phyloP scores from a whole-genome alignment of 208 protist genomes.

The Acanthamoeba healyi region DNA sequence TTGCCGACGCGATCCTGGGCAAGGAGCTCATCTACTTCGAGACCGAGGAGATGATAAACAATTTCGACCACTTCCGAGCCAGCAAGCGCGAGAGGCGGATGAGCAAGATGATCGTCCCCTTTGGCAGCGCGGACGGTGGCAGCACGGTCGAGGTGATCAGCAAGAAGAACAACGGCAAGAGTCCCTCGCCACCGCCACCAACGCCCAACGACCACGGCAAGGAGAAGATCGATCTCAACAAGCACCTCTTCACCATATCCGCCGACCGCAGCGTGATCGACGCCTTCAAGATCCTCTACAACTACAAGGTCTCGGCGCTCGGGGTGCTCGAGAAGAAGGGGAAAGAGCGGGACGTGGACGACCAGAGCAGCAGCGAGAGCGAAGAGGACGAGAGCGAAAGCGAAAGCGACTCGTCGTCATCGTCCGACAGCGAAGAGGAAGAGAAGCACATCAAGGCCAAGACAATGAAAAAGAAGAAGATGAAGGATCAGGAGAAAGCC shows the following conservation, averaged over 20 bases:
- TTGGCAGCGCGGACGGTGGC: neutral
- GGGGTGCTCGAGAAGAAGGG: constrained; percentile 68
- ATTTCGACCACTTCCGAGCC: constrained; percentile 58
- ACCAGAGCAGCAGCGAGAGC: neutral
- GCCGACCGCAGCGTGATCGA: constrained; percentile 63
- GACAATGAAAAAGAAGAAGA: neutral
- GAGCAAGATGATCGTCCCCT: constrained; percentile 51
- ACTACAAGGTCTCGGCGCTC: constrained; percentile 64
- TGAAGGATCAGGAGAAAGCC: constrained; percentile 30
- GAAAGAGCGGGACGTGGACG: constrained; percentile 39
- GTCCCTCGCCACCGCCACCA: neutral
- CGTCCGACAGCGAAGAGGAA: neutral
- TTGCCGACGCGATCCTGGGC: constrained; percentile 52
- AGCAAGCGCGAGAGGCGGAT: constrained; percentile 5
- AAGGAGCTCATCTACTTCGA: constrained; percentile 72
- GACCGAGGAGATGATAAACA: constrained; percentile 69
- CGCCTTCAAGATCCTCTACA: constrained; percentile 60
- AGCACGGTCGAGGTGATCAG: neutral
- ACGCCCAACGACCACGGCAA: neutral
- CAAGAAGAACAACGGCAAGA: neutral
- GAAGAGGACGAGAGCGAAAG: neutral
- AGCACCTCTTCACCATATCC: constrained; percentile 60
- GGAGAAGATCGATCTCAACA: constrained; percentile 59
- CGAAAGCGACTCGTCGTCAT: too few species aligned
- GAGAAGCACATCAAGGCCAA: neutral